These are phyloP conservation scores for Rhizopogon rudus DNA, from an alignment of 768 basidiomycete species.

Conservation along the genomic window DNA sequence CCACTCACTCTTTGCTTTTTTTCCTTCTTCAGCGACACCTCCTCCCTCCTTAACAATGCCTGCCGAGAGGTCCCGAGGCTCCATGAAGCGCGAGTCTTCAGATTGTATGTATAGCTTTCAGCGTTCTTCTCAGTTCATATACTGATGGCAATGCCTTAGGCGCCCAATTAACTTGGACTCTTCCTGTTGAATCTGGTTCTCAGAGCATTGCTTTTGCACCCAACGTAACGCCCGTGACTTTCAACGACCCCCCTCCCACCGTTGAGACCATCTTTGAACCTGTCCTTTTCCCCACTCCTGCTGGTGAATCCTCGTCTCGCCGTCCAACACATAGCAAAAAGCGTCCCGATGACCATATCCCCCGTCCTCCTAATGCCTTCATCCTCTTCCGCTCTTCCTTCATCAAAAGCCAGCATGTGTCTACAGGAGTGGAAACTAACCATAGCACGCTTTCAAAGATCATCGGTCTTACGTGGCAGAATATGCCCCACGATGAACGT, in stretches of 20 bases:
- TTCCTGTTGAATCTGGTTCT: conserved; percentile 35
- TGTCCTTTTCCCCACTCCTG: conserved; percentile 53
- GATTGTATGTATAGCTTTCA: conserved; percentile 29
- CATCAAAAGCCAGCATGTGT: conserved; percentile 74
- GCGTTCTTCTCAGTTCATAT: conserved; percentile 1
- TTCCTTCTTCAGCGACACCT: conserved; percentile 20
- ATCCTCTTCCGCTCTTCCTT: conserved; percentile 84
- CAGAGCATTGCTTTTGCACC: conserved; percentile 51
- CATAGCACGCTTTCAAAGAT: conserved; percentile 84
- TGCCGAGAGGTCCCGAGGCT: conserved; percentile 38
- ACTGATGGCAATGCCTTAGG: conserved; percentile 22
- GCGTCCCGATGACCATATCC: conserved; percentile 72
- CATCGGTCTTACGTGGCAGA: conserved; percentile 80
- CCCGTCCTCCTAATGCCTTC: conserved; percentile 82
- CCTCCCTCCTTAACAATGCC: conserved; percentile 33
- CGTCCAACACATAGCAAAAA: conserved; percentile 59
- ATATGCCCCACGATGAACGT: conserved; percentile 68
- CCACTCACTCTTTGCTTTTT: conserved; percentile 12
- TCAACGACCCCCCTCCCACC: conserved; percentile 40
- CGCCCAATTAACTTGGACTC: conserved; percentile 42
- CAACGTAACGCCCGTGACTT: conserved; percentile 54
- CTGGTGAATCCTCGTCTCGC: conserved; percentile 30
- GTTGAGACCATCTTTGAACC: conserved; percentile 36
- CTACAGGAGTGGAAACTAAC: conserved; percentile 73
- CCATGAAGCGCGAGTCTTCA: conserved; percentile 25